Base-by-base conservation (phyloP, 1,284 basidiomycete genomes). In the Neotropicomus parvogracilis region DNA sequence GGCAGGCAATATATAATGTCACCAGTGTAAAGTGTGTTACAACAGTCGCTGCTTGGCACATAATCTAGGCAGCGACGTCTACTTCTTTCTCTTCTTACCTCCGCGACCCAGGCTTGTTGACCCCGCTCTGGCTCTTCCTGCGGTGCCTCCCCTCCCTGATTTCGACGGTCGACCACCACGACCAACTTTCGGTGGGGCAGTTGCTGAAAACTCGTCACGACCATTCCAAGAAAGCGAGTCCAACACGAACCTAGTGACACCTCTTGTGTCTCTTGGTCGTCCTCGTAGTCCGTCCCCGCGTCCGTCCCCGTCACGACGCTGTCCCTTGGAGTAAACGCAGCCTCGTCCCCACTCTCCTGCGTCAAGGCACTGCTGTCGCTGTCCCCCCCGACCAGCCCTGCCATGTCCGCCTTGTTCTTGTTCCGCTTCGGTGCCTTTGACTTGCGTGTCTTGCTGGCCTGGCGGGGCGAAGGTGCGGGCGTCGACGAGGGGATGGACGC, bases 341-440 rank as follows among this genome's bases (percentile, higher is more conserved):
- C 67, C 55, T 88, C 87, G 48, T 88, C 86, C 8, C 80, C 85
- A 50, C 84, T 88, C 63, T 88, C 85, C 61, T 85, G 81, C 8
- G 86, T 89, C 57, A 88, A 61, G 28, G 83, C 86, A 53, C 87
- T 89, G 56, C 84, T 87, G 57, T 88, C 86, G 59, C 87, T 89
- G 59, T 89, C 85, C 4, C 84, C 85, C 21, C 79, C 81, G 3
- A 87, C 77, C 17, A 88, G 66, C 1, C 85, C 85, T 0, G 84
- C 83, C 69, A 83, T 70, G 49, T 81, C 78, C 47, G 61, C 57
- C 60, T 59, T 64, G 54, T 57, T 57, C 59, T 48, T 59, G 52
- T 34, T 50, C 49, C 59, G 60, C 49, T 58, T 65, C 0, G 61
- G 55, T 24, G 51, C 50, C 21, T 60, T 58, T 8, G 46, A 43